Evolutionary conservation across 768 basidiomycete species (phyloP).

Genomic region (Saitozyma podzolica): DNA sequence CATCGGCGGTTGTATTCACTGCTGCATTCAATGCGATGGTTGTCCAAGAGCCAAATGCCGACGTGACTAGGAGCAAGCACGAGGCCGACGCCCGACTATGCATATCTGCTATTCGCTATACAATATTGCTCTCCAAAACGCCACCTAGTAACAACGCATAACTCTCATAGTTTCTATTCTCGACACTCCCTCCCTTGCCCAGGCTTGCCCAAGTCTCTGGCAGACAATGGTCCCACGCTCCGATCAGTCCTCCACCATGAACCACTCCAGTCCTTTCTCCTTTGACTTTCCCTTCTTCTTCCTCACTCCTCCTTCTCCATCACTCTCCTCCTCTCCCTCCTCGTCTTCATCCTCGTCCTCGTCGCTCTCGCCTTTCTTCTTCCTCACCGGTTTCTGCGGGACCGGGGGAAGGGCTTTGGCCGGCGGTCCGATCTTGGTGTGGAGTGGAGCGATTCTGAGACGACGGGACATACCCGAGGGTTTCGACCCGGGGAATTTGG

Average conservation of each 20-base stretch:
- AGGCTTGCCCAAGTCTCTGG: not conserved
- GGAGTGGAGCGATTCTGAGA: constrained; percentile 33
- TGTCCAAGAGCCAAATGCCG: too few species aligned
- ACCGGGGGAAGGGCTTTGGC: constrained; percentile 41
- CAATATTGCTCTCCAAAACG: too few species aligned
- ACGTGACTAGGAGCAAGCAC: too few species aligned
- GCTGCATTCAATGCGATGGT: too few species aligned
- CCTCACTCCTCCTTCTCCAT: constrained; percentile 15
- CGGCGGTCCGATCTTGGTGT: constrained; percentile 43
- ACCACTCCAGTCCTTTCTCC: constrained; percentile 36
- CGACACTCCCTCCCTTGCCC: too few species aligned
- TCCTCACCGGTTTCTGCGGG: constrained; percentile 40
- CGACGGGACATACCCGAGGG: constrained; percentile 38
- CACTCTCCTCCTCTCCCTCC: constrained; percentile 23
- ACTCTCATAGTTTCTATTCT: too few species aligned
- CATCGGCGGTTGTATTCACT: too few species aligned
- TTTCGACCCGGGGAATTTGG: constrained; percentile 37
- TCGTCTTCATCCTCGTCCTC: constrained; percentile 38
- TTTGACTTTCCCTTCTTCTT: constrained; percentile 27
- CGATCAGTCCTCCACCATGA: constrained; percentile 39
- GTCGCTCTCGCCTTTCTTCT: constrained; percentile 38
- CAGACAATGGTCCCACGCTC: not conserved
- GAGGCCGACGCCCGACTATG: too few species aligned
- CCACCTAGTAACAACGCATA: too few species aligned
- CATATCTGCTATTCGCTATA: too few species aligned